Percentiles rank a stretch among this genome's conserved stretches.
phyloP scores from a whole-genome alignment of 1,284 basidiomycete genomes.

The Cutaneotrichosporon mucoides region DNA sequence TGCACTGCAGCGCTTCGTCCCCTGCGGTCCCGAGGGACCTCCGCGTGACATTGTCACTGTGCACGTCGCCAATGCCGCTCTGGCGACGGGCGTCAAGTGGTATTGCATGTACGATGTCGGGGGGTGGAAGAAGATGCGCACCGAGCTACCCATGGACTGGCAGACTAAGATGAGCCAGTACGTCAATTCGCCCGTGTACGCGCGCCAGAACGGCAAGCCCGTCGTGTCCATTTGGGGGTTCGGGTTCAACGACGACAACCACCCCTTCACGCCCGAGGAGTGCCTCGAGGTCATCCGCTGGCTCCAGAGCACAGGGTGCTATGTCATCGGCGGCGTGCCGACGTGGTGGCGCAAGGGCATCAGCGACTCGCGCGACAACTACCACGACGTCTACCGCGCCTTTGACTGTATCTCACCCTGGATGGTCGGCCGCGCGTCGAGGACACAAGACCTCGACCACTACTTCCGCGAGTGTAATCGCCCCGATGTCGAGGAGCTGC shows the following conservation, averaged over 20 bases:
- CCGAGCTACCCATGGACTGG: slow-evolving; percentile 18
- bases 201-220: slow-evolving; percentile 17
- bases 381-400: slow-evolving; percentile 12
- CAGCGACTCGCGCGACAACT: slow-evolving; percentile 14
- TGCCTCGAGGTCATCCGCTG: slow-evolving; percentile 17
- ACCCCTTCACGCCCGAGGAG: slow-evolving; percentile 4
- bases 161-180: slow-evolving; percentile 12
- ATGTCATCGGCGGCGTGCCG: slow-evolving; percentile 21
- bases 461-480: slow-evolving; percentile 10
- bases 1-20: slow-evolving; percentile 23
- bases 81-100: slow-evolving; percentile 15
- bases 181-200: slow-evolving; percentile 8
- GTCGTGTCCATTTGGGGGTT: slow-evolving; percentile 23
- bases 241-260: slow-evolving; percentile 19
- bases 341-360: slow-evolving; percentile 17
- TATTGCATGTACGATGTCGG: slow-evolving; percentile 21
- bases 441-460: slow-evolving; percentile 11
- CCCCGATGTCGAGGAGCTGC: slow-evolving; percentile 9
- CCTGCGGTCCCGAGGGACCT: slow-evolving; percentile 15
- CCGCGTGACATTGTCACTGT: slow-evolving; percentile 13
- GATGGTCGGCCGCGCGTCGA: slow-evolving; percentile 21
- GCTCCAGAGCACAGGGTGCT: slow-evolving; percentile 13
- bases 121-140: slow-evolving; percentile 14
- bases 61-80: slow-evolving; percentile 9
- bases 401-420: slow-evolving; percentile 21